Evolutionary conservation across 305 asterid genomes (phyloP), one percentile per base, ranked within the genome.

Genomic region (Monarda citriodora): DNA sequence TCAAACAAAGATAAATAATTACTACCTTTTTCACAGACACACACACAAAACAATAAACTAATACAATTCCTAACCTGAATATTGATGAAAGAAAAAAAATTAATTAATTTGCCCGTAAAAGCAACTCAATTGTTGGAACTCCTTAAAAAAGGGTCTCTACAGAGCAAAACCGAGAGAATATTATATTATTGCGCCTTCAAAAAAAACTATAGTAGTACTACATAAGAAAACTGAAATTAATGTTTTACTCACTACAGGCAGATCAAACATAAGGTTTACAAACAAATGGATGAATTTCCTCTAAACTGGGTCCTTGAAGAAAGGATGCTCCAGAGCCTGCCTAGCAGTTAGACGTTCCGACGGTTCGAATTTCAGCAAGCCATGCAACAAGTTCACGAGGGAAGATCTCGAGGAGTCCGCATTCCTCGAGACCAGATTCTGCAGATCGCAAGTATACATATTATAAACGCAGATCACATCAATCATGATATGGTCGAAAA

Each of bases 291-390:
- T 49, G 22, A 22, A 23, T 18, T 34, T 34, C 12, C 48, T 11
- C 72, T 55, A 79, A 25, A 76, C 42, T 51, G 76, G 72, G 31
- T 59, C 81, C 76, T 70, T 76, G 36, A 88, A 85, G 74, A 88
- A 88, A 40, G 96, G 92, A 58, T 88, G 95, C 25, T 76, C 78
- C 8, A 88, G 89, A 57, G 92, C 96, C 69, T 81, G 75, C 37
- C 70, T 73, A 36, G 96, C 92, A 4, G 86, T 83, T 22, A 85
- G 79, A 15, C 96, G 95, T 58, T 83, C 80, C 1, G 75, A 69
- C 9, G 95, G 92, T 60, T 88, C 96, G 60, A 74, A 85, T 84
- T 85, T 78, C 66, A 88, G 71, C 56, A 88, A 51, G 15, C 89
- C 81, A n/a, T 81, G 72, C 71, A 88, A 64, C 85, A 88, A 72